Evolutionary conservation across 345 rosid species (phyloP).

Genomic region (Euphorbia peplus): DNA sequence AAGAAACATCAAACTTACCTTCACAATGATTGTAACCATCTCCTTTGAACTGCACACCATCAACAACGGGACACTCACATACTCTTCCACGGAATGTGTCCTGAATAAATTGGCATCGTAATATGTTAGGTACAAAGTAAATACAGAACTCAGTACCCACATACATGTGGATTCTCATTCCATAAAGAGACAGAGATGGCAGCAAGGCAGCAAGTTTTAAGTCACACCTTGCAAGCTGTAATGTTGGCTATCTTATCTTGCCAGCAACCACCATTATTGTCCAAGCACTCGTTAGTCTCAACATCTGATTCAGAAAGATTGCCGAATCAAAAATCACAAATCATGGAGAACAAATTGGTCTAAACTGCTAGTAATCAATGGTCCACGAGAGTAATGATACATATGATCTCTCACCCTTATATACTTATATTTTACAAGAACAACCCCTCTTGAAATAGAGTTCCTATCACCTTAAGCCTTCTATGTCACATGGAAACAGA

Average conservation of each 20-base stretch:
- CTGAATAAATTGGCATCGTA: constrained; percentile 34
- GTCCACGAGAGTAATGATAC: neutral
- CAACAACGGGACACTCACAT: constrained; percentile 85
- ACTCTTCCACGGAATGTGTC: constrained; percentile 97
- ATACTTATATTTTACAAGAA: neutral
- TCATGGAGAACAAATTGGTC: constrained; percentile 3
- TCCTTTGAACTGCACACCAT: constrained; percentile 94
- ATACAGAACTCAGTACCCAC: neutral
- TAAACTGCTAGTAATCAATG: neutral
- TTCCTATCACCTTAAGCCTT: neutral
- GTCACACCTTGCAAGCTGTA: constrained; percentile 89
- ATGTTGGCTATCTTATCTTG: constrained; percentile 69
- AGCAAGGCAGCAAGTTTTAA: constrained; percentile 3
- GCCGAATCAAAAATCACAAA: constrained; percentile 12
- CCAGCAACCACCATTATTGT: constrained; percentile 96
- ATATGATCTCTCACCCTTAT: neutral
- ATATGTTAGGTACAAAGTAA: neutral
- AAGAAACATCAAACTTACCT: constrained; percentile 40
- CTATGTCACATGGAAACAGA: too few relatives aligned
- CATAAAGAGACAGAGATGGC: neutral
- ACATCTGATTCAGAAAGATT: constrained; percentile 50
- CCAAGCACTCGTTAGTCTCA: constrained; percentile 95
- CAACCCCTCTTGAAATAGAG: constrained; percentile 3
- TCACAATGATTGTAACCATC: constrained; percentile 95
- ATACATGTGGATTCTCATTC: neutral